These are phyloP conservation scores for Allantophomopsis lycopodina DNA, from an alignment of 2,329 filamentous ascomycete genomes.

Conservation along the genomic window DNA sequence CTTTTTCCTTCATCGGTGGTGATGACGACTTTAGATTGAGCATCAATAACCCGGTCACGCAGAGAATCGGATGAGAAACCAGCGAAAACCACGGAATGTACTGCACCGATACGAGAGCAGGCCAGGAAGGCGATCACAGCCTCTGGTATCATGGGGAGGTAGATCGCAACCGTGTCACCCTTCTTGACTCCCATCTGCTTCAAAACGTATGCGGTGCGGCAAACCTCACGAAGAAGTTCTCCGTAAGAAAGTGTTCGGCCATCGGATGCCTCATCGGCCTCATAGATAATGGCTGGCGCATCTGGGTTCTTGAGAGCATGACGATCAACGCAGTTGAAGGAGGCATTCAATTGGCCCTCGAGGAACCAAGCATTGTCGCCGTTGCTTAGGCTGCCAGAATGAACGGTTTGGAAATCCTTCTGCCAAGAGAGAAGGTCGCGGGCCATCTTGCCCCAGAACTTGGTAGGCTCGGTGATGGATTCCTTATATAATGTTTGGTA, in stretches of 20 bases:
- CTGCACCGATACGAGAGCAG: constrained; percentile 80
- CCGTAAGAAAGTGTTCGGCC: constrained; percentile 86
- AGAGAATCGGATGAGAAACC: constrained; percentile 96
- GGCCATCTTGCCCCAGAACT: constrained; percentile 80
- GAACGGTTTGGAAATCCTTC: constrained; percentile 81
- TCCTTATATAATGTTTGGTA: constrained; percentile 60
- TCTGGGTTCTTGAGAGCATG: constrained; percentile 92
- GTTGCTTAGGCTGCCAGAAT: constrained; percentile 57
- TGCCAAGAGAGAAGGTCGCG: constrained; percentile 86
- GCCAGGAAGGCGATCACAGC: constrained; percentile 84
- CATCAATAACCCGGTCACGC: constrained; percentile 87
- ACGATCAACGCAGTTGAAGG: constrained; percentile 93
- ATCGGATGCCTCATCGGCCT: constrained; percentile 80
- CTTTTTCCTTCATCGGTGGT: constrained; percentile 97
- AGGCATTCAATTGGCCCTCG: constrained; percentile 87
- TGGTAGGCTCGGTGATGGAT: constrained; percentile 78
- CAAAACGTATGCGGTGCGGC: constrained; percentile 70
- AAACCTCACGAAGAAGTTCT: constrained; percentile 88
- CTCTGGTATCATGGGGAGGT: constrained; percentile 98
- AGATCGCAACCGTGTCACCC: constrained; percentile 93
- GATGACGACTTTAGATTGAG: constrained; percentile 83
- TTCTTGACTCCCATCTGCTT: constrained; percentile 95
- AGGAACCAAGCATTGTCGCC: constrained; percentile 93
- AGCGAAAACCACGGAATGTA: constrained; percentile 96
- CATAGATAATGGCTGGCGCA: constrained; percentile 94